Conservation (phyloP, 257 asterid genomes). For the Solanum phureja region DNA sequence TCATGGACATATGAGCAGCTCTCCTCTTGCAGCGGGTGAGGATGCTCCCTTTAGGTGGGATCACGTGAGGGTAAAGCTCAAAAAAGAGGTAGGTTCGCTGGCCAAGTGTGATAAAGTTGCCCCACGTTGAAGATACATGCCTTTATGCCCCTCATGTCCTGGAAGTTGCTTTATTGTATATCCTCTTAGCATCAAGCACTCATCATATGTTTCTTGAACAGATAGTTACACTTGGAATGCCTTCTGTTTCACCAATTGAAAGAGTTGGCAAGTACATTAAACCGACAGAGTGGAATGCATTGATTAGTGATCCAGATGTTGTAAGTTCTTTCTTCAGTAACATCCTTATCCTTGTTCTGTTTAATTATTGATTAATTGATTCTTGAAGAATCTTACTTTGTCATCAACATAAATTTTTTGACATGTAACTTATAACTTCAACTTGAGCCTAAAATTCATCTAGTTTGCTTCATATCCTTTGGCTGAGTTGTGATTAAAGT, state of each 20-base stretch:
- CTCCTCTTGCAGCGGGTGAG: conserved; percentile 98
- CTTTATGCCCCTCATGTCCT: background rate
- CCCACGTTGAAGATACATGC: background rate
- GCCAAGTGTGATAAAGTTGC: background rate
- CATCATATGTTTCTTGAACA: conserved; percentile 9
- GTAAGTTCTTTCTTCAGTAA: conserved; percentile 33
- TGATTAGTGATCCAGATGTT: conserved; percentile 75
- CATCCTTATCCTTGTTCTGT: background rate
- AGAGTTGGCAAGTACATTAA: conserved; percentile 76
- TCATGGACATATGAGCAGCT: conserved; percentile 71
- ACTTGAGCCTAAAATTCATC: background rate
- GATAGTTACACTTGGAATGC: conserved; percentile 97
- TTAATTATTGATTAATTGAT: background rate
- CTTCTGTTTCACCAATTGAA: conserved; percentile 82
- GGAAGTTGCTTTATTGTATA: background rate
- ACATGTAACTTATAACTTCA: background rate
- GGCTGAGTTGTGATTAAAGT: background rate
- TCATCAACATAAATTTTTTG: background rate
- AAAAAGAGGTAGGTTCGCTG: conserved; percentile 63
- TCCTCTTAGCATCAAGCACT: background rate
- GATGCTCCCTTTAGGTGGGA: conserved; percentile 99
- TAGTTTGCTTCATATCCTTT: background rate
- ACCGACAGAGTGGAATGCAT: conserved; percentile 78
- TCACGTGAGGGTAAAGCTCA: conserved; percentile 94
- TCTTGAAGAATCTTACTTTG: background rate